Conservation (phyloP, 129 eudicot genomes). For the Arctium lappa region DNA sequence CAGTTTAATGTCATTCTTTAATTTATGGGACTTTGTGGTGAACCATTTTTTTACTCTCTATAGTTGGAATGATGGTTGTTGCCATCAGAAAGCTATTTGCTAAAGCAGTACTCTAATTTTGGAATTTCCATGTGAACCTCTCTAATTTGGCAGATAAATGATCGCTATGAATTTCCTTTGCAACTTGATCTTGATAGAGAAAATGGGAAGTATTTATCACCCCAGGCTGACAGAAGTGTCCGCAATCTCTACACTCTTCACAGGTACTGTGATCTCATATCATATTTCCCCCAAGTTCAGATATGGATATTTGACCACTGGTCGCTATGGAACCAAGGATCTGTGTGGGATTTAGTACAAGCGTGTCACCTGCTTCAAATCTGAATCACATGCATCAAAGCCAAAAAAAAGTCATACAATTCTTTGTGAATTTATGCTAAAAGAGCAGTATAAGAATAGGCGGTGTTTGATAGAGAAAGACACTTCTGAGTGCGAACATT, state of each 20-base stretch:
- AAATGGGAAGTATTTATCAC: constrained; percentile 83
- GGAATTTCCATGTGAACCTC: neutral
- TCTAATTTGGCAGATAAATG: constrained; percentile 63
- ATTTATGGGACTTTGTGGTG: neutral
- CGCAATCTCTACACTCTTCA: constrained; percentile 93
- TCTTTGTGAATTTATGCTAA: neutral
- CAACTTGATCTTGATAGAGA: constrained; percentile 97
- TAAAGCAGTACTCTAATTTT: constrained; percentile 8
- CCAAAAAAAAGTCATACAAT: neutral
- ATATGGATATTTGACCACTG: neutral
- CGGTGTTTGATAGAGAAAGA: neutral
- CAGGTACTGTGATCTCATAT: constrained; percentile 45
- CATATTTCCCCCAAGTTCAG: neutral
- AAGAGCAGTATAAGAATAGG: neutral
- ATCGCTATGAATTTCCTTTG: constrained; percentile 95
- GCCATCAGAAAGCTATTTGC: constrained; percentile 8
- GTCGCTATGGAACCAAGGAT: neutral
- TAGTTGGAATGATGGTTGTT: neutral
- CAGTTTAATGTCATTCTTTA: neutral
- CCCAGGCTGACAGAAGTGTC: constrained; percentile 86
- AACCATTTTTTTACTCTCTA: neutral
- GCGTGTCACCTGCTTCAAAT: neutral
- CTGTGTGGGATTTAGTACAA: neutral
- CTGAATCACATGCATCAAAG: neutral
- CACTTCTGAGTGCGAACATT: too few relatives aligned